Base-by-base conservation (phyloP, 305 asterid species). In the Rubia occidens region DNA sequence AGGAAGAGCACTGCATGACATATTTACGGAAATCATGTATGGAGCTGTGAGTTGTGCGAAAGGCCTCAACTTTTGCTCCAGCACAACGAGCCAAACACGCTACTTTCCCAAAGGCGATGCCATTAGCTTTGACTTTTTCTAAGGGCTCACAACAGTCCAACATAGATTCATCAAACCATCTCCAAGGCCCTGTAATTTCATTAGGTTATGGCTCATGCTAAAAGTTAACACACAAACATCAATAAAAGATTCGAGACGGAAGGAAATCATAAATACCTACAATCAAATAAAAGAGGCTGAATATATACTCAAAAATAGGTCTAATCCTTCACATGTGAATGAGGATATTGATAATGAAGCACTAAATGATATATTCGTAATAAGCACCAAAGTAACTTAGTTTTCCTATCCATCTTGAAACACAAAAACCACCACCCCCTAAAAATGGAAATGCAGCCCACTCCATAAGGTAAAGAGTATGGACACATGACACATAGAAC, bases 161-260 rank as follows among this genome's bases (percentile, higher is more conserved):
- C 97, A 94, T 94, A 54, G 87, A 86, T 81, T 94, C 99, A 61
- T 94, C 96, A 71, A 94, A 94, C 97, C 97, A 94, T 83, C 99
- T 85, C 99, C 99, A 94, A 63, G 99, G 99, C 75, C 99, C 99
- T 94, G 84, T n/a, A 53, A 58, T 71, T 40, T 66, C 56, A 43
- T 76, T 47, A 66, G 42, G 56, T 69, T 54, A 61, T 58, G 63
- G 68, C 70, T 54, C 69, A 64, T 45, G 59, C 37, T 40, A 68
- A 11, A 45, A 45, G 51, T 69, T 11, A 53, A 13, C 40, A 45
- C 45, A 77, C 20, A 20, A 44, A 62, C 45, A 53, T n/a, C n/a
- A 64, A 20, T 26, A 8, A 37, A 70, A 67, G 45, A 43, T 11
- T 67, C 47, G 59, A 15, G 55, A 66, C 35, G 8, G 11, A 69